A percentile compares a stretch with the other conserved stretches of the same genome.
Conservation (phyloP, 164 flowering plant species). For the Houttuynia cordata region DNA sequence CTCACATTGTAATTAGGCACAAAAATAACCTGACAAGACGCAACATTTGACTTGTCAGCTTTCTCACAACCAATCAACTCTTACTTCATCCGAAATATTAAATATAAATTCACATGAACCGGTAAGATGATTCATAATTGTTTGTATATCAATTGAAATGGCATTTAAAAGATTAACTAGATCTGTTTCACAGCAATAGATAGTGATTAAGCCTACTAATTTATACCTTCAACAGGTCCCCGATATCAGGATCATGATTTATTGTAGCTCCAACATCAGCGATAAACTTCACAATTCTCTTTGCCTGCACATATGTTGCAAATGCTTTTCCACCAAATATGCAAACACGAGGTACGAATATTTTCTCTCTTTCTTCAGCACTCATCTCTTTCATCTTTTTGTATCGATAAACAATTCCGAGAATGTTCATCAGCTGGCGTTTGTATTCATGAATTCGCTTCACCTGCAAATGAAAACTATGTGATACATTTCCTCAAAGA, state of each 20-base stretch:
- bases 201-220: neutral
- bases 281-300: slow-evolving; percentile 89
- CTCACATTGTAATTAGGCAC: slow-evolving; percentile 95
- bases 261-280: slow-evolving; percentile 84
- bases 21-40: slow-evolving; percentile 53
- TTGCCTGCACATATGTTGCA: slow-evolving; percentile 90
- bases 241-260: slow-evolving; percentile 88
- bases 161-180: no score
- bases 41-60: no score
- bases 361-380: slow-evolving; percentile 50
- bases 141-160: neutral
- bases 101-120: neutral
- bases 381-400: slow-evolving; percentile 93
- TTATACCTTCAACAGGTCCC: slow-evolving; percentile 83
- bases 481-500: neutral
- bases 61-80: no score
- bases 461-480: slow-evolving; percentile 35
- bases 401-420: slow-evolving; percentile 90
- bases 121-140: neutral
- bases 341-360: slow-evolving; percentile 83
- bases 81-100: neutral
- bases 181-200: neutral
- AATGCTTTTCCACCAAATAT: slow-evolving; percentile 98
- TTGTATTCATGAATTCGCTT: slow-evolving; percentile 97
- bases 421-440: slow-evolving; percentile 75